Evolutionary conservation across 768 basidiomycete genomes (phyloP), one percentile per base, ranked within the genome.

Genomic region (Serendipita sp.): DNA sequence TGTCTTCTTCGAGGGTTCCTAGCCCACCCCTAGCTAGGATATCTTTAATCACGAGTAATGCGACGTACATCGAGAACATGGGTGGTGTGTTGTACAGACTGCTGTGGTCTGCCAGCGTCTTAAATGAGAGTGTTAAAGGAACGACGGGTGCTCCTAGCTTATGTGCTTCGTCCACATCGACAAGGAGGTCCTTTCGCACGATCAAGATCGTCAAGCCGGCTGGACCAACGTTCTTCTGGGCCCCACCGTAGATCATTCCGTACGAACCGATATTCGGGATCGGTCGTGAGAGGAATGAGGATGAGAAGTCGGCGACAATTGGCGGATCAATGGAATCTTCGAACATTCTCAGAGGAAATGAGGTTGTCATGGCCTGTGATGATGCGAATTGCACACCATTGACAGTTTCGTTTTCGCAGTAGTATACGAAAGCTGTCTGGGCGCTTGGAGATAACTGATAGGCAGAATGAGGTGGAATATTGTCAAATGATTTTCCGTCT

Each of bases 391-490:
- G 86, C 54, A 93, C 86, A 47, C 96, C 96, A 69, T 95, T 87
- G 65, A 98, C 88, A 13, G 96, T 99, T 78, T 99, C 96, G 79
- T 99, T 99, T 74, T 96, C 96, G 81, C 96, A 99, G 77, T 96
- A 98, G 77, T 95, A 98, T 66, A 97, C 85, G 69, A 94, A 81
- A 32, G 89, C 94, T 8, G 56, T 60, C 34, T 60, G 23, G 13
- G 95, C 86, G 71, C 85, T 81, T n/a, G 75, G 67, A 5, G 88
- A 87, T 77, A 97, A 91, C 8, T 75, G 72, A 80, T 88, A 98
- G 63, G 80, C 79, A 64, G 78, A 75, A 72, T 83, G 84, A 10
- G 84, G 76, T 7, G 96, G 93, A 72, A 98, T 83, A 67, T 81
- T 83, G 68, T 91, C 86, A 74, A 86, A 89, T 0, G 84, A 77